A percentile compares a stretch with the other conserved stretches of the same genome.
Conservation (phyloP, 1,284 basidiomycete species). For the Omphalotus olearius region DNA sequence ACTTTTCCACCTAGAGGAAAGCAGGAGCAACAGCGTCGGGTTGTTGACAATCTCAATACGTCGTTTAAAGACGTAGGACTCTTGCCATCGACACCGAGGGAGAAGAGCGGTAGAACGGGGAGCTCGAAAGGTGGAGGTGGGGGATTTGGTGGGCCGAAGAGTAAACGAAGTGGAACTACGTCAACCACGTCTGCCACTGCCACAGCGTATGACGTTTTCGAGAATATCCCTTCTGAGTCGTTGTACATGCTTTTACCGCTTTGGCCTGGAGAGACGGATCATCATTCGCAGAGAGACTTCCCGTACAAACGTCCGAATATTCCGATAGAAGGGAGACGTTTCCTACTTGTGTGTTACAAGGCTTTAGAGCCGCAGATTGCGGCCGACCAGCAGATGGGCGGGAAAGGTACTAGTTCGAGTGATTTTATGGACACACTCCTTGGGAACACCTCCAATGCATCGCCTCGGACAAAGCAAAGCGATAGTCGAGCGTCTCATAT, state of each 20-base stretch:
- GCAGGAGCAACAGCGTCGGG: slow-evolving; percentile 61
- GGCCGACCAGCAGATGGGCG: background rate
- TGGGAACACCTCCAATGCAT: slow-evolving; percentile 12
- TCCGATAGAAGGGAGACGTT: slow-evolving; percentile 53
- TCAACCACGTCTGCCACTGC: slow-evolving; percentile 6
- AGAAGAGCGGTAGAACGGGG: slow-evolving; percentile 3
- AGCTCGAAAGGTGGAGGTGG: background rate
- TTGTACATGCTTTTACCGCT: slow-evolving; percentile 80
- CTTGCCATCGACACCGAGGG: slow-evolving; percentile 50
- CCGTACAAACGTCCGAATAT: slow-evolving; percentile 35
- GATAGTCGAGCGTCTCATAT: slow-evolving; percentile 3
- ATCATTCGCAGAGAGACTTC: slow-evolving; percentile 27
- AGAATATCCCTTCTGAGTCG: slow-evolving; percentile 58
- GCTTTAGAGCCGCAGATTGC: slow-evolving; percentile 4
- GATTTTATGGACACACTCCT: slow-evolving; percentile 29
- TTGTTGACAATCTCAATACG: slow-evolving; percentile 64
- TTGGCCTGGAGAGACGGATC: slow-evolving; percentile 73
- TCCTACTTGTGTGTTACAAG: slow-evolving; percentile 67
- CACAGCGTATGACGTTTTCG: slow-evolving; percentile 44
- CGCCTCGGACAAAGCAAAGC: slow-evolving; percentile 7
- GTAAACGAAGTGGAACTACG: slow-evolving; percentile 3
- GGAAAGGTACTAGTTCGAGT: background rate
- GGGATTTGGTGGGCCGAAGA: slow-evolving; percentile 13
- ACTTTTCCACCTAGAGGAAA: slow-evolving; percentile 56
- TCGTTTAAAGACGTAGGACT: slow-evolving; percentile 77